These are phyloP conservation scores for Ogataea paraovalis DNA, from an alignment of 805 yeast species.

Conservation along the genomic window DNA sequence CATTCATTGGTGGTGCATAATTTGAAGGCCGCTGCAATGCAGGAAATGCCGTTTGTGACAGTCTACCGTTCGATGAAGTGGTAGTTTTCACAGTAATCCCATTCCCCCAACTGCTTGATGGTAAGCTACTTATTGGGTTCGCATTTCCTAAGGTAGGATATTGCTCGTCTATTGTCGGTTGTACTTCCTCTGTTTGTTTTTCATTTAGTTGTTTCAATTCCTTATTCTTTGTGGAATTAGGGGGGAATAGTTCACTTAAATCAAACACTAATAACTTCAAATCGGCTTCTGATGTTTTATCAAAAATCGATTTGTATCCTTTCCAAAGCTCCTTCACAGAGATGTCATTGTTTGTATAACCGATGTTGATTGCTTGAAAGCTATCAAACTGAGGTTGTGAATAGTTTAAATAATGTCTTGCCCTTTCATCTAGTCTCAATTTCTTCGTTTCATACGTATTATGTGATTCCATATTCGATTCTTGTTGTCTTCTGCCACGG, in stretches of 20 bases:
- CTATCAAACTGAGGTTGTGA: slow-evolving; percentile 40
- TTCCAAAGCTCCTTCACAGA: slow-evolving; percentile 45
- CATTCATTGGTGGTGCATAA: slow-evolving; percentile 10
- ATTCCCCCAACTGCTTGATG: slow-evolving; percentile 5
- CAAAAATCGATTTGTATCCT: slow-evolving; percentile 48
- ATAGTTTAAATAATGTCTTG: slow-evolving; percentile 69
- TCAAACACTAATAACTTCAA: slow-evolving; percentile 56
- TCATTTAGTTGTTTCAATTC: slow-evolving; percentile 31
- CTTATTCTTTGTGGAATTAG: slow-evolving; percentile 40
- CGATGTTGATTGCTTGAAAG: slow-evolving; percentile 47
- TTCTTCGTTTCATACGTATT: slow-evolving; percentile 48
- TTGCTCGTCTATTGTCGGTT: slow-evolving; percentile 30
- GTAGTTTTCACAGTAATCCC: background rate
- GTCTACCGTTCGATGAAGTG: background rate
- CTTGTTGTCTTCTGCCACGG: slow-evolving; percentile 11
- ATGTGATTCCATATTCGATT: slow-evolving; percentile 18
- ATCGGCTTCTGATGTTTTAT: slow-evolving; percentile 39
- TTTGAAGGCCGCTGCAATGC: slow-evolving; percentile 4
- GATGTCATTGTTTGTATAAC: slow-evolving; percentile 43
- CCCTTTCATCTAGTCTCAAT: slow-evolving; percentile 75
- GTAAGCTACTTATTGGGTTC: background rate
- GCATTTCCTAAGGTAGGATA: slow-evolving; percentile 45
- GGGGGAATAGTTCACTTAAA: slow-evolving; percentile 51
- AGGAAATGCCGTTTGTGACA: slow-evolving; percentile 11
- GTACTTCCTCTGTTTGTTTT: slow-evolving; percentile 18